These are phyloP conservation scores for Backusella morwellensis DNA, from an alignment of 192 early-diverging fungal species.

Conservation along the genomic window DNA sequence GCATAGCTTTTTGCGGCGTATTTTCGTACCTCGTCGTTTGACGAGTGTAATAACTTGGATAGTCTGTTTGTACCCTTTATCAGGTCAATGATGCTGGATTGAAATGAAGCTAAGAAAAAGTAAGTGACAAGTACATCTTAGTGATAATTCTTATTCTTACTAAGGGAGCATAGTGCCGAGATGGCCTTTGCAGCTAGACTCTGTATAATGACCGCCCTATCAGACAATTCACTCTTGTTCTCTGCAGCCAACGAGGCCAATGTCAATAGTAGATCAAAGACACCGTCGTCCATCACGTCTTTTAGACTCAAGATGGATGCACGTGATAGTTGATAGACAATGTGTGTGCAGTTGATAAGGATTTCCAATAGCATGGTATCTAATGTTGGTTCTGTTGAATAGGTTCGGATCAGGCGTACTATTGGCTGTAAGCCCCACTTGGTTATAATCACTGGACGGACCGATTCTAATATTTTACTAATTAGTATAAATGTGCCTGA, in stretches of 20 bases:
- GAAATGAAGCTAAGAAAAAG: constrained; percentile 34
- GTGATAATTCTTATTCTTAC: not conserved
- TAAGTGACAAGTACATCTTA: not conserved
- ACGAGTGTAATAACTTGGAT: constrained; percentile 37
- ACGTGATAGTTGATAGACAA: constrained; percentile 13
- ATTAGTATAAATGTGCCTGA: too few relatives aligned
- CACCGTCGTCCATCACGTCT: constrained; percentile 3
- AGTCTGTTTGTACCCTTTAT: constrained; percentile 38
- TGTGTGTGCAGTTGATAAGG: constrained; percentile 15
- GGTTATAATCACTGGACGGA: constrained; percentile 46
- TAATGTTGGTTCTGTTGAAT: not conserved
- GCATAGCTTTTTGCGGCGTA: constrained; percentile 56
- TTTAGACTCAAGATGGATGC: constrained; percentile 15
- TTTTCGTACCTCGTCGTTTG: constrained; percentile 46
- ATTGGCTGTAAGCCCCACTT: constrained; percentile 48
- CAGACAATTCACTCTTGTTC: not conserved
- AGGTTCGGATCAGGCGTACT: constrained; percentile 30
- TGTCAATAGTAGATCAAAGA: not conserved
- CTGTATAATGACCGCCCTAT: not conserved
- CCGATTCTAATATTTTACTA: constrained; percentile 32
- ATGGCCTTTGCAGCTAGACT: constrained; percentile 12
- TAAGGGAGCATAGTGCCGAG: not conserved
- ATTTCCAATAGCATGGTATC: constrained; percentile 1
- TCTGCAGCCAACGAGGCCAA: not conserved
- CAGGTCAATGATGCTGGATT: constrained; percentile 48